Evolutionary conservation across 768 basidiomycete genomes (phyloP).

Genomic region (Auricularia sp.): DNA sequence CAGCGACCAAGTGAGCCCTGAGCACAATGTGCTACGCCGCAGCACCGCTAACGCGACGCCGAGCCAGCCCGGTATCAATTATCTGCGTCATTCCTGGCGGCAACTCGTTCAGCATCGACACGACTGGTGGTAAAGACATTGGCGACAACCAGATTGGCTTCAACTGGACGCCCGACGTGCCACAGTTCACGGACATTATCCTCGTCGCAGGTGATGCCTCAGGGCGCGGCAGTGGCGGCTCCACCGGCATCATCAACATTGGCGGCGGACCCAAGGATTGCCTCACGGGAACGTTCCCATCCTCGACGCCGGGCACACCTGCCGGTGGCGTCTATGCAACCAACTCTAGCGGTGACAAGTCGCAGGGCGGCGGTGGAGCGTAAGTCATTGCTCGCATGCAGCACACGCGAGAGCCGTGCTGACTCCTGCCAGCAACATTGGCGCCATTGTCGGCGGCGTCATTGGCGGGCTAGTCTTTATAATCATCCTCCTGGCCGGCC

Average conservation of each 20-base stretch:
- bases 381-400: not conserved
- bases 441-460: constrained; percentile 49
- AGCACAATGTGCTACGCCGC: not conserved
- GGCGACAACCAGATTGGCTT: not conserved
- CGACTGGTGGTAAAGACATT: not conserved
- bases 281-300: constrained; percentile 50
- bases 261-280: constrained; percentile 44
- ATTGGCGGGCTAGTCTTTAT: constrained; percentile 27
- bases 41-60: not conserved
- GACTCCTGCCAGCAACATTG: constrained; percentile 13
- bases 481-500: constrained; percentile 21
- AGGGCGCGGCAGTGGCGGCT: constrained; percentile 19
- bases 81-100: constrained; percentile 2
- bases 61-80: not conserved
- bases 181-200: not conserved
- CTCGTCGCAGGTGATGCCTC: constrained; percentile 1
- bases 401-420: not conserved
- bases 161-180: constrained; percentile 4
- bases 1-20: not conserved
- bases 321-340: constrained; percentile 39
- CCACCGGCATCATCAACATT: constrained; percentile 40
- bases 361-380: constrained; percentile 23
- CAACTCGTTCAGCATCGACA: not conserved
- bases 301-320: constrained; percentile 65
- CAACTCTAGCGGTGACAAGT: constrained; percentile 21